These are phyloP conservation scores for Claviceps monticola DNA, from an alignment of 2,329 filamentous ascomycete species.

Conservation along the genomic window DNA sequence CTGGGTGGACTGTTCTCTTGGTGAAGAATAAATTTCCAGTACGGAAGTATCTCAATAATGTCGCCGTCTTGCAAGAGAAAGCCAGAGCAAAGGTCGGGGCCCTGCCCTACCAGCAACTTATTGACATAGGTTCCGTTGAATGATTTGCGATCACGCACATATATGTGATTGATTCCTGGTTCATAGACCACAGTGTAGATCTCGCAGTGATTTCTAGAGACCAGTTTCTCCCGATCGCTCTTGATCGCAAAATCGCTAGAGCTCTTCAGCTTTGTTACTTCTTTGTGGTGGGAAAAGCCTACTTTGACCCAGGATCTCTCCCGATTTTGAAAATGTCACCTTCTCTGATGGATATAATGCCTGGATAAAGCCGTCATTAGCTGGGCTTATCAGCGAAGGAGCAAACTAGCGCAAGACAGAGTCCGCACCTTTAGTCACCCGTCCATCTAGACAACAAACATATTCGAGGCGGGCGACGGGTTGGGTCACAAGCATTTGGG, in stretches of 20 bases:
- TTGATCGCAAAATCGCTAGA: slow-evolving; percentile 24
- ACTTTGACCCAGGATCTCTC: slow-evolving; percentile 22
- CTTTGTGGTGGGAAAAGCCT: slow-evolving; percentile 4
- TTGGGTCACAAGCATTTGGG: neutral
- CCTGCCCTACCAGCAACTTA: slow-evolving; percentile 26
- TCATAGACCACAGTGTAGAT: slow-evolving; percentile 42
- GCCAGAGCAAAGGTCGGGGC: slow-evolving; percentile 23
- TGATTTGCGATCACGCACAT: slow-evolving; percentile 42
- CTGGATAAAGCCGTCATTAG: slow-evolving; percentile 8
- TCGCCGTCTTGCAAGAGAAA: slow-evolving; percentile 38
- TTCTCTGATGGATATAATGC: slow-evolving; percentile 16
- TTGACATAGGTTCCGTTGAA: slow-evolving; percentile 41
- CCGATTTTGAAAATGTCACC: slow-evolving; percentile 21
- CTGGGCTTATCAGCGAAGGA: neutral
- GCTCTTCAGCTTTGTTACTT: neutral
- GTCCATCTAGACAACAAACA: neutral
- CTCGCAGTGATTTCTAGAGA: slow-evolving; percentile 42
- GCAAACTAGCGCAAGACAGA: neutral
- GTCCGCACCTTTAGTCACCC: slow-evolving; percentile 2
- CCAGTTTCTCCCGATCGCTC: slow-evolving; percentile 19
- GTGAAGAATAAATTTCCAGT: slow-evolving; percentile 23
- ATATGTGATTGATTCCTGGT: slow-evolving; percentile 28
- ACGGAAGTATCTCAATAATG: slow-evolving; percentile 26
- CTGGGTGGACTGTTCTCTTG: slow-evolving; percentile 14
- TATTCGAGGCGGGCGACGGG: slow-evolving; percentile 4